Evolutionary conservation across 78 protist genomes (phyloP).

Genomic region (Dictyostelium capitatum): DNA sequence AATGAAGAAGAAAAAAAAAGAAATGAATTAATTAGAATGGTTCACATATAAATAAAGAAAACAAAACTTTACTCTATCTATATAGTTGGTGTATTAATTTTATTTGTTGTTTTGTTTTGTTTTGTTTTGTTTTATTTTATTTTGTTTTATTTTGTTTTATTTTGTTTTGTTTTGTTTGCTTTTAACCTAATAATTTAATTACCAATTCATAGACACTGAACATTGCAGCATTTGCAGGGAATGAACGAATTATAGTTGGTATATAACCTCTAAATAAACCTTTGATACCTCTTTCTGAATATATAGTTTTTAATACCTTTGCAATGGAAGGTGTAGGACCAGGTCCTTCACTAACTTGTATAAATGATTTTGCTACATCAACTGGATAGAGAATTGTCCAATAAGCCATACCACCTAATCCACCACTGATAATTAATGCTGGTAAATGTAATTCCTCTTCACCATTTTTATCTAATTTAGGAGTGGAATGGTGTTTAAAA

Average conservation of each 20-base stretch:
- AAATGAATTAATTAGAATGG: too few relatives aligned
- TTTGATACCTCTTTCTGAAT: slow-evolving; percentile 11
- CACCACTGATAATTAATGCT: slow-evolving; percentile 43
- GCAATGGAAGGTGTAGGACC: slow-evolving; percentile 24
- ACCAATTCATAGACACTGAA: slow-evolving; percentile 51
- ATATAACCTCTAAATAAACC: slow-evolving; percentile 53
- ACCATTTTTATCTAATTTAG: neutral
- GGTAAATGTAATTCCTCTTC: slow-evolving; percentile 6
- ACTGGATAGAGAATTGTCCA: slow-evolving; percentile 62
- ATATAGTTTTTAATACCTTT: neutral
- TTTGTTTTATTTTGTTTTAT: too few relatives aligned
- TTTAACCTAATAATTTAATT: slow-evolving; percentile 14
- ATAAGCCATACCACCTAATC: slow-evolving; percentile 73
- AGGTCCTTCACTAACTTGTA: slow-evolving; percentile 23
- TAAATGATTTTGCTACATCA: slow-evolving; percentile 52
- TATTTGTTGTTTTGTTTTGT: too few relatives aligned
- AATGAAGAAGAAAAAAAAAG: too few relatives aligned
- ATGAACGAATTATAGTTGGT: slow-evolving; percentile 39
- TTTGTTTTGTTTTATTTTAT: too few relatives aligned
- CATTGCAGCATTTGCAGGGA: slow-evolving; percentile 67
- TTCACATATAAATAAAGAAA: too few relatives aligned
- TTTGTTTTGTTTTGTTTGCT: too few relatives aligned
- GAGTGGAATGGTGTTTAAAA: neutral
- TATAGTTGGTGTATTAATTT: too few relatives aligned
- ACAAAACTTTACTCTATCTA: too few relatives aligned